Conservation (phyloP, 306 rosid species). For the Cucumis melo region DNA sequence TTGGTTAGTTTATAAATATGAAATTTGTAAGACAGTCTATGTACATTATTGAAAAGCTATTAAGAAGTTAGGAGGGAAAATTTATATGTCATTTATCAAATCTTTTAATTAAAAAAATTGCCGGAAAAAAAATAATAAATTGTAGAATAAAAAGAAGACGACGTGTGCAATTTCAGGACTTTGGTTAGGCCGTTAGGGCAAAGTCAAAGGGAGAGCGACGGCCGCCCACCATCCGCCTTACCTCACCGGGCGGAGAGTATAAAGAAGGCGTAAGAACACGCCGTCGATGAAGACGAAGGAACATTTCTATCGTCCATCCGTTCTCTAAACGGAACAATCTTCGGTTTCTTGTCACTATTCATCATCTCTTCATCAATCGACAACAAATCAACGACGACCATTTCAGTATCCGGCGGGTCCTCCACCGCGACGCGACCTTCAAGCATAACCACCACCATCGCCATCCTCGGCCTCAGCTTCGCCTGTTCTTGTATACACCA, state of each 20-base stretch:
- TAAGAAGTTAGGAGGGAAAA: background rate
- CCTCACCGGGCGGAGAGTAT: background rate
- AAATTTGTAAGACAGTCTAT: no score
- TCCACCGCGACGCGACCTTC: slow-evolving; percentile 50
- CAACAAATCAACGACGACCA: slow-evolving; percentile 53
- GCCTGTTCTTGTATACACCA: slow-evolving; percentile 94
- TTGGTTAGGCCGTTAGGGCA: background rate
- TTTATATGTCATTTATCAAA: background rate
- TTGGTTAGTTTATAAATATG: no score
- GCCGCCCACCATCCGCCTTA: background rate
- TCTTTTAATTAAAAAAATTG: background rate
- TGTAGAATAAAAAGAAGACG: background rate
- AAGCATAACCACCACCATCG: slow-evolving; percentile 62
- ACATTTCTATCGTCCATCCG: background rate
- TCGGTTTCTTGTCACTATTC: background rate
- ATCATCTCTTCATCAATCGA: slow-evolving; percentile 27
- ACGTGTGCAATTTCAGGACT: background rate
- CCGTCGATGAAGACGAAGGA: background rate
- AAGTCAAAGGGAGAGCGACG: background rate
- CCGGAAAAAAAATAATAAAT: background rate
- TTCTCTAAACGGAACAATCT: slow-evolving; percentile 17
- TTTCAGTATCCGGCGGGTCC: slow-evolving; percentile 64
- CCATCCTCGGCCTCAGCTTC: slow-evolving; percentile 56
- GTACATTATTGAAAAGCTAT: no score
- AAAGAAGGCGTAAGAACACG: background rate